Evolutionary conservation across 768 basidiomycete species (phyloP), one percentile per base, ranked within the genome.

Genomic region (Termitomyces sp.): DNA sequence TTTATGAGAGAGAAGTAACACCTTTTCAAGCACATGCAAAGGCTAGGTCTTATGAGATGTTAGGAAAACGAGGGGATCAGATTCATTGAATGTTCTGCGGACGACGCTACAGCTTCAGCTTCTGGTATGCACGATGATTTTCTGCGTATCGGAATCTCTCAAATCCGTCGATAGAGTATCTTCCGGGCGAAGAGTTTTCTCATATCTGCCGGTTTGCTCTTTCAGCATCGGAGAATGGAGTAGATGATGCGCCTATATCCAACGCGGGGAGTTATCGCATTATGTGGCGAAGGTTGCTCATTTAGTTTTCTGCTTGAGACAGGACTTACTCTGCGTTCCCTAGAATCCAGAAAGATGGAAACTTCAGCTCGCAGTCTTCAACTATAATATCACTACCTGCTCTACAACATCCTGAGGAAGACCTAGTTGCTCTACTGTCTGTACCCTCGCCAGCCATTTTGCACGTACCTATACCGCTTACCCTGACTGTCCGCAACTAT

Each of bases 181-280:
- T 81, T 26, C 64, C 81, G 10, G 86, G 85, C 0, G 91, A 93
- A 62, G 79, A 80, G 57, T 80, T 89, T 59, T 78, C 77, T 42
- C 77, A 83, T 35, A 63, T 77, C 21, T 85, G 82, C 62, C 78
- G 79, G 11, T 69, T 89, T 41, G 74, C 71, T 45, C 65, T 87
- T 56, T 66, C 75, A 3, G 62, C 71, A 28, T 68, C 71, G 23
- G 81, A 78, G 33, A 75, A 77, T 12, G 58, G 67, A 12, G 68
- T 67, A 3, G 65, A 72, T 17, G 69, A 67, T 17, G 58, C n/a
- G n/a, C 30, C 63, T 3, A 71, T 83, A 38, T 65, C 71, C 8
- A 77, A 78, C 15, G 82, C 84, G 0, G 90, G 86, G 3, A 72
- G 72, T 56, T 89, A 87, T 63, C 71, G 77, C 40, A 64, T 91